phyloP scores from a whole-genome alignment of 139 green algal genomes.

The Chlamydomonas asymmetrica region DNA sequence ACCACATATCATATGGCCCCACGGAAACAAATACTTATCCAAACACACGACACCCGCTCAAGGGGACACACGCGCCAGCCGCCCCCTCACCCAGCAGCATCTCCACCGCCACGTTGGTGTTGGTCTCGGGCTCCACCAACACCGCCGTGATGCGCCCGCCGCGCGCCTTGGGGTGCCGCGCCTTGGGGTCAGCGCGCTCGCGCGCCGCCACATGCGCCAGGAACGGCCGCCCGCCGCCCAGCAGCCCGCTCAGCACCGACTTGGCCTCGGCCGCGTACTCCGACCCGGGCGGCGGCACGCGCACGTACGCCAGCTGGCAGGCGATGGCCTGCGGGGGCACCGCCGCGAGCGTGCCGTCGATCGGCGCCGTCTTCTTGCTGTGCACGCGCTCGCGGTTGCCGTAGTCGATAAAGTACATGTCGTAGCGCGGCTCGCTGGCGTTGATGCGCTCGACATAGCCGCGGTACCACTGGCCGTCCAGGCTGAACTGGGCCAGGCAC shows the following conservation, averaged over 20 bases:
- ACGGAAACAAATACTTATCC: too few relatives aligned
- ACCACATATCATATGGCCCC: too few relatives aligned
- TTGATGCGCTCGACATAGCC: constrained; percentile 47
- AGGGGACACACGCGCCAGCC: not conserved
- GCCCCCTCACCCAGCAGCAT: constrained; percentile 38
- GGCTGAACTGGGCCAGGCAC: constrained; percentile 61
- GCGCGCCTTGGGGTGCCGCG: constrained; percentile 52
- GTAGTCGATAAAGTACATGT: constrained; percentile 94
- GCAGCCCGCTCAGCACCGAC: constrained; percentile 21
- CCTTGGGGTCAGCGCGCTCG: constrained; percentile 42
- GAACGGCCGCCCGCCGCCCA: constrained; percentile 26
- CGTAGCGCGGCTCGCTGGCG: constrained; percentile 52
- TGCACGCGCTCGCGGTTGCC: constrained; percentile 75
- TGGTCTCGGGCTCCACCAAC: constrained; percentile 32
- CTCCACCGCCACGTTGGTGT: constrained; percentile 43
- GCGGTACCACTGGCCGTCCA: constrained; percentile 85
- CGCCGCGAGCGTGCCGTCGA: constrained; percentile 70
- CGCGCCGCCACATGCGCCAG: constrained; percentile 35
- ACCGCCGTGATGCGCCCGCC: constrained; percentile 43
- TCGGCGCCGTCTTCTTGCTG: constrained; percentile 38
- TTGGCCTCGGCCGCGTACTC: constrained; percentile 34
- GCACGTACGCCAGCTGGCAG: constrained; percentile 59
- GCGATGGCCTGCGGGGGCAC: constrained; percentile 67
- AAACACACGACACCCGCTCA: too few relatives aligned
- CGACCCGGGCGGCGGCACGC: constrained; percentile 20